Percentiles rank a stretch among this genome's conserved stretches.
phyloP scores from a whole-genome alignment of 1,284 basidiomycete genomes.

The Cryptococcus depauperatus region DNA sequence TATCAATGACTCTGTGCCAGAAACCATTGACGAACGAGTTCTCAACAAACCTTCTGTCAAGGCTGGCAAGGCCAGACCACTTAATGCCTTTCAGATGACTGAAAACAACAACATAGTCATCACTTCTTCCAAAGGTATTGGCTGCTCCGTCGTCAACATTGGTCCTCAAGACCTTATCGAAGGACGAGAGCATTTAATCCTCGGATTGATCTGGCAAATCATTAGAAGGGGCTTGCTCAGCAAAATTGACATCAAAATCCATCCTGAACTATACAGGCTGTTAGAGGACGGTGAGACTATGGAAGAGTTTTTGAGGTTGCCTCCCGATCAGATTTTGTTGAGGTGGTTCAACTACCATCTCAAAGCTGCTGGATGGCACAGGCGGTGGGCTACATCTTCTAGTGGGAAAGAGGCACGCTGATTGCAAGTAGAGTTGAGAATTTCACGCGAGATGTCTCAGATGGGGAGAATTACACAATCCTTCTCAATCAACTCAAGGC shows the following conservation, averaged over 20 bases:
- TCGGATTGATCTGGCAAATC: constrained; percentile 99
- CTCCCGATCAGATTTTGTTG: constrained; percentile 92
- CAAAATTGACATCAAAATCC: constrained; percentile 96
- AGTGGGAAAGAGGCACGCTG: constrained; percentile 1
- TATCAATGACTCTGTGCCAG: constrained; percentile 97
- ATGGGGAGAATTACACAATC: constrained; percentile 95
- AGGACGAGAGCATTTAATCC: constrained; percentile 90
- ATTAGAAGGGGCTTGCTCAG: constrained; percentile 87
- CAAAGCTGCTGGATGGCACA: constrained; percentile 85
- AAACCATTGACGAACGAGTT: constrained; percentile 97
- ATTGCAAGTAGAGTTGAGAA: constrained; percentile 68
- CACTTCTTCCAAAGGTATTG: constrained; percentile 93
- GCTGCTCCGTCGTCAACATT: constrained; percentile 97
- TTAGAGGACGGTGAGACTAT: constrained; percentile 95
- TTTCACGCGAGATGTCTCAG: constrained; percentile 89
- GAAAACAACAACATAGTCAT: constrained; percentile 99
- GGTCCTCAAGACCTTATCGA: constrained; percentile 88
- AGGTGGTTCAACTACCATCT: constrained; percentile 99
- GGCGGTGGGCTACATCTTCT: constrained; percentile 51
- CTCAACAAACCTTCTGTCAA: constrained; percentile 74
- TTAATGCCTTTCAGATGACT: constrained; percentile 96
- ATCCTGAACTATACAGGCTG: constrained; percentile 90
- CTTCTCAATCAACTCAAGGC: constrained; percentile 93
- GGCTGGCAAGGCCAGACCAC: constrained; percentile 54
- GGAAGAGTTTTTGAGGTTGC: constrained; percentile 85